Base-by-base conservation (phyloP, 306 rosid species). In the Castanea crenata region DNA sequence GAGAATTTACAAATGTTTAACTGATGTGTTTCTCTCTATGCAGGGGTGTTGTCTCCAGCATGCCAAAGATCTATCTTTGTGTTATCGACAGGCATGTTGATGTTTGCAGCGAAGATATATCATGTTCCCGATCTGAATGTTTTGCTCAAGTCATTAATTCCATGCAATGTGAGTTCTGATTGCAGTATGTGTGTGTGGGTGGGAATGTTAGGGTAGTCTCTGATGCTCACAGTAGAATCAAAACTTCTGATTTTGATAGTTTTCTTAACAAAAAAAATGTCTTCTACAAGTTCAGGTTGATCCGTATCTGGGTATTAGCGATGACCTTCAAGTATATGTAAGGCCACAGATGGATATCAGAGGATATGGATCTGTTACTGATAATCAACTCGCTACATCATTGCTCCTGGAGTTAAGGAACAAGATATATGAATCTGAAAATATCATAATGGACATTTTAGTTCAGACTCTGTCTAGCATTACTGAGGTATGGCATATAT, bases 51-150 rank as follows among this genome's bases (percentile, higher is more conserved):
- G 78, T 78, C 92, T 49, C 92, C 96, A 18, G 81, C 92, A 4
- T 81, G 84, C 77, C 97, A 84, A 86, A 93, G 99, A 83, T 89
- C 94, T 64, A 59, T 91, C 78, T 81, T 91, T 77, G 89, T 96
- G 6, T 77, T 96, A 76, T 91, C 98, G 5, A 65, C 86, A 18
- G 91, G 89, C 86, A 89, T 96, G 98, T 74, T 96, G 92, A 79
- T 84, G 91, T 90, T 88, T 78, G 89, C 90, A 25, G 84, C 96
- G 73, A 93, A 93, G 84, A 78, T 86, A 75, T 93, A 80, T 82
- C 96, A 87, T 84, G 88, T 96, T 75, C 93, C 90, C 71, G 91
- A 90, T 81, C 85, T 96, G 86, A 85, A 79, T 88, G 95, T 87
- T 23, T 72, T 89, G 70, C 86, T 96, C 74, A 84, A 83, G 41